phyloP scores from a whole-genome alignment of 768 basidiomycete species.

The Royoungia palumana region DNA sequence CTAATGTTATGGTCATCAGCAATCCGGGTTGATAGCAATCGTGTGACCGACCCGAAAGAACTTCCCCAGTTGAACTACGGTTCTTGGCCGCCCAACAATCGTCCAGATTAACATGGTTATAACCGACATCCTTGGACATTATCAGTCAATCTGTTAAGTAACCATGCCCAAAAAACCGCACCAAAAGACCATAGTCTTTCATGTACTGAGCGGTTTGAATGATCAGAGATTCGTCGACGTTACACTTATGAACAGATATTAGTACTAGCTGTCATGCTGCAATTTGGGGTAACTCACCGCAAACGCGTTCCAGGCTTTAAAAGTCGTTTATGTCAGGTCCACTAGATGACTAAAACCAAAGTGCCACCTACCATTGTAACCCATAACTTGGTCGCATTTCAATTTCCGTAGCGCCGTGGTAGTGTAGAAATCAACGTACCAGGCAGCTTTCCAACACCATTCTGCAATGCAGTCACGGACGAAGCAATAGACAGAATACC shows the following conservation, averaged over 20 bases:
- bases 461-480: conserved; percentile 19
- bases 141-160: background rate
- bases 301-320: conserved; percentile 63
- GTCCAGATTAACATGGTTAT: conserved; percentile 57
- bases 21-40: background rate
- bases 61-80: conserved; percentile 47
- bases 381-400: conserved; percentile 25
- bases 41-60: conserved; percentile 47
- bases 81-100: conserved; percentile 62
- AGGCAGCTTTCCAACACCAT: conserved; percentile 32
- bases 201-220: conserved; percentile 49
- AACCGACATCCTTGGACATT: conserved; percentile 47
- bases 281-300: conserved; percentile 38
- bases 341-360: background rate
- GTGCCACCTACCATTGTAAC: conserved; percentile 26
- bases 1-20: conserved; percentile 27
- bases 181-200: conserved; percentile 50
- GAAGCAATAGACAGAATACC: conserved; percentile 12
- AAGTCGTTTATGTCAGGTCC: conserved; percentile 1
- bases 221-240: conserved; percentile 52
- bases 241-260: conserved; percentile 40
- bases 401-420: background rate
- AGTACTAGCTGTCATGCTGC: background rate
- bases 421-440: conserved; percentile 14
- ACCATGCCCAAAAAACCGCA: conserved; percentile 15